Conservation (phyloP, 352 stramenopile genomes). For the Globisporangium nodosum region DNA sequence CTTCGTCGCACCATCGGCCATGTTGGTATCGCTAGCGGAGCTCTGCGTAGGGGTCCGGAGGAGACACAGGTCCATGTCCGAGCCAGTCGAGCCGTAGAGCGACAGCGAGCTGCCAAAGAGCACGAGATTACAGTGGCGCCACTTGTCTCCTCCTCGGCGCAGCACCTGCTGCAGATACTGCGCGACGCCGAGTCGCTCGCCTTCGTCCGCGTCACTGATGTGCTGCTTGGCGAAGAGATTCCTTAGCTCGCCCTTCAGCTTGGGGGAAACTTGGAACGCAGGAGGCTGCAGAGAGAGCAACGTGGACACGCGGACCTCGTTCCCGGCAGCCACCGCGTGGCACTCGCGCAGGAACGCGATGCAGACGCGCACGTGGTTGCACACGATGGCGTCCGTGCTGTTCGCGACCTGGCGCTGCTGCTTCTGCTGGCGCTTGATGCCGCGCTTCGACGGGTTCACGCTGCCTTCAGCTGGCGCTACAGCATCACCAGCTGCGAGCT, state of each 20-base stretch:
- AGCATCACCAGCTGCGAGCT: neutral
- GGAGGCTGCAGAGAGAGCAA: neutral
- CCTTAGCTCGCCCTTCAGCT: slow-evolving; percentile 26
- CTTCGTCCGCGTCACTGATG: slow-evolving; percentile 44
- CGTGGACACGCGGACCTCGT: too few species aligned
- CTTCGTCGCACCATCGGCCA: neutral
- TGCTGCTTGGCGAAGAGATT: slow-evolving; percentile 33
- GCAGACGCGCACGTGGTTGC: slow-evolving; percentile 41
- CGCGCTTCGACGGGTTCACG: slow-evolving; percentile 10
- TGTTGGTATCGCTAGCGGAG: neutral
- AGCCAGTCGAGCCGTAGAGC: slow-evolving; percentile 61
- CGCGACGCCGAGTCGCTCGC: slow-evolving; percentile 27
- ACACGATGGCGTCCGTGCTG: slow-evolving; percentile 6
- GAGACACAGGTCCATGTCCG: slow-evolving; percentile 76
- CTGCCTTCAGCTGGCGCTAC: neutral
- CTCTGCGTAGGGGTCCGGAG: slow-evolving; percentile 17
- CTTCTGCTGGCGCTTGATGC: slow-evolving; percentile 21
- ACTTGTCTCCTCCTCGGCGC: slow-evolving; percentile 40
- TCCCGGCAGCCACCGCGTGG: slow-evolving; percentile 5
- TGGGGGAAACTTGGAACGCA: neutral
- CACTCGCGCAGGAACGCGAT: slow-evolving; percentile 38
- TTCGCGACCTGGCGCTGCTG: slow-evolving; percentile 4
- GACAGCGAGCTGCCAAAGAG: slow-evolving; percentile 79
- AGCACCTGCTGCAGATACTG: slow-evolving; percentile 40
- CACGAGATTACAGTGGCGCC: slow-evolving; percentile 40